Conservation (phyloP, 2,329 filamentous ascomycete species). For the Drechslerella dactyloides region DNA sequence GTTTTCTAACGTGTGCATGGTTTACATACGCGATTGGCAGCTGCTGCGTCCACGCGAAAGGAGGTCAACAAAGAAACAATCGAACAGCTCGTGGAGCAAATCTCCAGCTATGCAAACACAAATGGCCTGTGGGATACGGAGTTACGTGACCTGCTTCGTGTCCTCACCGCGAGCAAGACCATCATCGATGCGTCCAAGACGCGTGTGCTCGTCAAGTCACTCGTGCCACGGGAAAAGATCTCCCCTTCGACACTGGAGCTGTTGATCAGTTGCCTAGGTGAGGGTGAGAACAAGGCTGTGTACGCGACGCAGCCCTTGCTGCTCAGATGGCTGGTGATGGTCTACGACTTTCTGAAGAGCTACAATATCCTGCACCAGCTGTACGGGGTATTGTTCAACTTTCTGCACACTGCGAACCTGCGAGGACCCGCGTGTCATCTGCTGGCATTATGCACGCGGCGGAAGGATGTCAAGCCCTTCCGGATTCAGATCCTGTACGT, state of each 20-base stretch:
- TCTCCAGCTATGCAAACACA: constrained; percentile 53
- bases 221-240: constrained; percentile 76
- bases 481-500: constrained; percentile 76
- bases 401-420: constrained; percentile 79
- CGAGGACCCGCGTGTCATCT: constrained; percentile 74
- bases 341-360: constrained; percentile 73
- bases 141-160: constrained; percentile 69
- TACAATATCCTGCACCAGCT: constrained; percentile 69
- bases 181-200: constrained; percentile 78
- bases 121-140: constrained; percentile 68
- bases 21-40: constrained; percentile 33
- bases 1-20: neutral
- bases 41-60: constrained; percentile 52
- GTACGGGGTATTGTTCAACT: constrained; percentile 78
- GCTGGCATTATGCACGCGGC: constrained; percentile 76
- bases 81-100: constrained; percentile 52
- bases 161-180: constrained; percentile 68
- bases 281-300: constrained; percentile 76
- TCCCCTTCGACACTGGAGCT: constrained; percentile 67
- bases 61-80: constrained; percentile 50
- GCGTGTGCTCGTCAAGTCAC: constrained; percentile 71
- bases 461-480: constrained; percentile 82
- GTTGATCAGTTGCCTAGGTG: constrained; percentile 75
- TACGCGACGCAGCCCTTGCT: constrained; percentile 73
- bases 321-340: constrained; percentile 78